A percentile compares a stretch with the other conserved stretches of the same genome.
phyloP scores from a whole-genome alignment of 129 eudicot genomes.

The Solidago caesia region DNA sequence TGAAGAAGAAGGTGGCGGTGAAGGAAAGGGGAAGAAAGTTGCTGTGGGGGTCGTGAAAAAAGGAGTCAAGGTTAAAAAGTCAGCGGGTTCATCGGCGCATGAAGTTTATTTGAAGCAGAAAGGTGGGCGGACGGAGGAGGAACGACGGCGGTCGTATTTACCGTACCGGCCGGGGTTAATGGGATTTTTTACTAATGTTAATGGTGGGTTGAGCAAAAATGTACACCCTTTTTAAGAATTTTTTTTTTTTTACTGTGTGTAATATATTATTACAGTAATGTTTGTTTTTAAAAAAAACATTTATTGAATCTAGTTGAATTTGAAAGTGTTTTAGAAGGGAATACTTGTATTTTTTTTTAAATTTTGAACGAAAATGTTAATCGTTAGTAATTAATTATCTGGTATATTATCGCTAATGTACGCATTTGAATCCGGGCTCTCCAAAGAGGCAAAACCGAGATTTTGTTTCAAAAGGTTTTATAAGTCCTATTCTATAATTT shows the following conservation, averaged over 20 bases:
- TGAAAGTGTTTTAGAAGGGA: too few species aligned
- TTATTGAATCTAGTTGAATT: slow-evolving; percentile 2
- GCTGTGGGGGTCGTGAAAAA: slow-evolving; percentile 9
- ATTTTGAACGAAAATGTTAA: background rate
- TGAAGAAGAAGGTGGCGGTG: background rate
- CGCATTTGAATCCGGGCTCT: too few species aligned
- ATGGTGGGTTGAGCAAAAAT: slow-evolving; percentile 71
- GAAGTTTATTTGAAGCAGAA: slow-evolving; percentile 60
- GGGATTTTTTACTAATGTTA: slow-evolving; percentile 82
- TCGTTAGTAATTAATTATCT: too few species aligned
- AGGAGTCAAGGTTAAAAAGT: slow-evolving; percentile 35
- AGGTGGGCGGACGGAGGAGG: slow-evolving; percentile 48
- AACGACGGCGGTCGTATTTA: slow-evolving; percentile 61
- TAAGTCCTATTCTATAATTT: too few species aligned
- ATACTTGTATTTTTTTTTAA: background rate
- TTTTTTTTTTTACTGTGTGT: background rate
- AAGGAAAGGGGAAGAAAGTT: slow-evolving; percentile 24
- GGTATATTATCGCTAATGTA: too few species aligned
- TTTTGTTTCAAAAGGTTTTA: background rate
- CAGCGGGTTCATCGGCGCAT: slow-evolving; percentile 49
- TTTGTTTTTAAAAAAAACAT: background rate
- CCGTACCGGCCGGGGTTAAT: slow-evolving; percentile 79
- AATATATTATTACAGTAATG: background rate
- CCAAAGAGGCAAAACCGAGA: background rate
- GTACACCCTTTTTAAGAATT: slow-evolving; percentile 72